Conservation (phyloP, 306 rosid species). For the Sicyos edulis region DNA sequence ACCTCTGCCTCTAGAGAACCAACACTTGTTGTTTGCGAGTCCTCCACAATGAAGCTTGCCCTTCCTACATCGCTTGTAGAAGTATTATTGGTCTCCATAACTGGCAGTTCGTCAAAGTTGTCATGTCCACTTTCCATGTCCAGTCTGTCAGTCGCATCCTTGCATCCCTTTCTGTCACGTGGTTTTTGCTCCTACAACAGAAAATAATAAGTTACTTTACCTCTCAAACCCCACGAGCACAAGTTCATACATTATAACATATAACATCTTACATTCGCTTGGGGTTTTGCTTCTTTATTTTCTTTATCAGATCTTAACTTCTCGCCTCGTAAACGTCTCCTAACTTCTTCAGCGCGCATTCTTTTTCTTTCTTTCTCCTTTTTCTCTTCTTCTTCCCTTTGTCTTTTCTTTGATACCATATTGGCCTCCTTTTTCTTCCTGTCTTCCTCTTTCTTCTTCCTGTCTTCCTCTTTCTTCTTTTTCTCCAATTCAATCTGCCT, state of each 20-base stretch:
- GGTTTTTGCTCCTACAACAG: slow-evolving; percentile 48
- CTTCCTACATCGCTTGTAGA: slow-evolving; percentile 16
- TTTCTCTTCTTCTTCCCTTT: slow-evolving; percentile 71
- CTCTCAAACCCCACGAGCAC: not conserved
- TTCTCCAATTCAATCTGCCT: slow-evolving; percentile 60
- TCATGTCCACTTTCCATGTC: slow-evolving; percentile 29
- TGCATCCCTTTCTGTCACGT: slow-evolving; percentile 34
- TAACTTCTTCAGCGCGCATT: slow-evolving; percentile 53
- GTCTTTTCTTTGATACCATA: slow-evolving; percentile 73
- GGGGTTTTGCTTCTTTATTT: slow-evolving; percentile 32
- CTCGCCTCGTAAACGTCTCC: slow-evolving; percentile 43
- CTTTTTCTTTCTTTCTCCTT: slow-evolving; percentile 74
- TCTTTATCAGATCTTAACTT: slow-evolving; percentile 50
- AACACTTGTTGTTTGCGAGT: not conserved
- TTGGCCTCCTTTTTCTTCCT: slow-evolving; percentile 62
- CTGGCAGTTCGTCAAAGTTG: slow-evolving; percentile 26
- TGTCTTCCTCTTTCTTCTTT: slow-evolving; percentile 61
- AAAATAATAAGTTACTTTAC: slow-evolving; percentile 18
- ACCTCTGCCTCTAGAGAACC: slow-evolving; percentile 12
- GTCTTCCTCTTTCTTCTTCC: slow-evolving; percentile 63
- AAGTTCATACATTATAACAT: slow-evolving; percentile 10
- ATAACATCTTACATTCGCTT: slow-evolving; percentile 36
- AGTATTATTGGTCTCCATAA: slow-evolving; percentile 28
- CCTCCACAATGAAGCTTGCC: slow-evolving; percentile 1
- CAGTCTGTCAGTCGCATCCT: slow-evolving; percentile 32